Evolutionary conservation across 305 asterid species (phyloP).

Genomic region (Coffea humblotiana): DNA sequence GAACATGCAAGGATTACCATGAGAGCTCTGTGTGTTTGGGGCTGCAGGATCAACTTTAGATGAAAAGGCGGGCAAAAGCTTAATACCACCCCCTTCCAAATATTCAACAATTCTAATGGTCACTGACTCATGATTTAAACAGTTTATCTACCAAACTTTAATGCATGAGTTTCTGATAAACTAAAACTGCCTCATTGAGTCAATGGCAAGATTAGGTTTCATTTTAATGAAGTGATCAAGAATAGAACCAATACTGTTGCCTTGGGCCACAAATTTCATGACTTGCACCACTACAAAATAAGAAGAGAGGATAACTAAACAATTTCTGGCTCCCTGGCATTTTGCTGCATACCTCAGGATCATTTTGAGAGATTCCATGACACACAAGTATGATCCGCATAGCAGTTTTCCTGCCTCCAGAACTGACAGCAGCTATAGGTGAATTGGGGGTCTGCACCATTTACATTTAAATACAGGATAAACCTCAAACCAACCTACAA

Average conservation of each 20-base stretch:
- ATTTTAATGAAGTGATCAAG: background rate
- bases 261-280: background rate
- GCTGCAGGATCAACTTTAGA: background rate
- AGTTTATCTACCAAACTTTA: background rate
- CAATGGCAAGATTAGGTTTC: background rate
- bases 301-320: background rate
- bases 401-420: constrained; percentile 76
- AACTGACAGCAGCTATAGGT: constrained; percentile 58
- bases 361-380: constrained; percentile 59
- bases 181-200: background rate
- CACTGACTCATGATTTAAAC: background rate
- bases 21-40: background rate
- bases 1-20: background rate
- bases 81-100: background rate
- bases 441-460: constrained; percentile 92
- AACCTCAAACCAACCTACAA: constrained; percentile 53
- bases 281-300: background rate
- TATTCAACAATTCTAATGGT: background rate
- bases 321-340: background rate
- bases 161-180: background rate
- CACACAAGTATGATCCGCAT: constrained; percentile 60
- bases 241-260: background rate
- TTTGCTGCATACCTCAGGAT: constrained; percentile 41
- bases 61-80: background rate
- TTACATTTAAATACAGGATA: constrained; percentile 49